These are phyloP conservation scores for Urtica urens DNA, from an alignment of 306 rosid species.

Conservation along the genomic window DNA sequence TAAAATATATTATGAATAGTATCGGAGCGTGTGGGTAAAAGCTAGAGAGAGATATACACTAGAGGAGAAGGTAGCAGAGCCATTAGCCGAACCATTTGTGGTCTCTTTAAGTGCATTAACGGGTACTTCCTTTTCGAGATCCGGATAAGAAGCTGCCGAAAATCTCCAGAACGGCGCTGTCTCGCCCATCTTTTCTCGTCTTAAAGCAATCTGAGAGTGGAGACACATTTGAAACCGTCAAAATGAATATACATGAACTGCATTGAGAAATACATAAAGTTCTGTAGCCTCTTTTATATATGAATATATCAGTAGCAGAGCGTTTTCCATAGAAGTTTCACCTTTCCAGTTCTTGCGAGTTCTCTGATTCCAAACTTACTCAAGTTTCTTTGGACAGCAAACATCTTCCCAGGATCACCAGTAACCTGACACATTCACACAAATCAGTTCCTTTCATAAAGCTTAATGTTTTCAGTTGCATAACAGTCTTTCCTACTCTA, in stretches of 20 bases:
- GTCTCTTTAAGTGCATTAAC: constrained; percentile 15
- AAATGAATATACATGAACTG: not conserved
- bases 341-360: constrained; percentile 57
- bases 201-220: constrained; percentile 35
- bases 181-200: constrained; percentile 50
- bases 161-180: constrained; percentile 60
- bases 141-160: constrained; percentile 50
- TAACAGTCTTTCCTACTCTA: no score
- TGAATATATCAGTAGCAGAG: not conserved
- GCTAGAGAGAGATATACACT: constrained; percentile 20
- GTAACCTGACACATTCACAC: constrained; percentile 34
- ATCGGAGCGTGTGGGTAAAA: no score
- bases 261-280: not conserved
- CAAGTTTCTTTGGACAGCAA: constrained; percentile 41
- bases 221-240: constrained; percentile 2
- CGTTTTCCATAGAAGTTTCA: not conserved
- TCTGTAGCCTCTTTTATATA: not conserved
- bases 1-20: no score
- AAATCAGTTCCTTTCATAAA: not conserved
- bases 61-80: constrained; percentile 15
- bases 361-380: constrained; percentile 44
- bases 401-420: constrained; percentile 56
- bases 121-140: constrained; percentile 28
- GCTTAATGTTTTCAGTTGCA: no score
- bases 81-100: constrained; percentile 11